These are phyloP conservation scores for Talaromyces amestolkiae DNA, from an alignment of 2,329 filamentous ascomycete species.

Conservation along the genomic window DNA sequence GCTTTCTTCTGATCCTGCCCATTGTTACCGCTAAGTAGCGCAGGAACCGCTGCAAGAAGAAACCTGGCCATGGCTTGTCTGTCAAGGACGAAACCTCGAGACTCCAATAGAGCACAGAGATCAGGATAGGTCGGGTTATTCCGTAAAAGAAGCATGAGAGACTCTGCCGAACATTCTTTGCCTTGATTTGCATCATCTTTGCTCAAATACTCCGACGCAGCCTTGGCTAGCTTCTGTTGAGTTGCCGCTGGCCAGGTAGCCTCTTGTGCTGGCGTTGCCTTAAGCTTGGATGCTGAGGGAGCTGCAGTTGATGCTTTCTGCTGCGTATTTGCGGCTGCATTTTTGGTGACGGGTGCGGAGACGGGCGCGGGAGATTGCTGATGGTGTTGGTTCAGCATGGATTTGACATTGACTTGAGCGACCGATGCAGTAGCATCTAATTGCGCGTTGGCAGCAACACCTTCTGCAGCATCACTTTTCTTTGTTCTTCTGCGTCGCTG, in stretches of 20 bases:
- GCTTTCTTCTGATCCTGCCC: slow-evolving; percentile 14
- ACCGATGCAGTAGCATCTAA: not conserved
- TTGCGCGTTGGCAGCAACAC: not conserved
- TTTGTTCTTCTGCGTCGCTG: slow-evolving; percentile 10
- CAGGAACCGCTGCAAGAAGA: slow-evolving; percentile 38
- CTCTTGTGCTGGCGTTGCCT: slow-evolving; percentile 19
- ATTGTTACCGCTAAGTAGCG: slow-evolving; percentile 22
- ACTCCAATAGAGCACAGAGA: slow-evolving; percentile 55
- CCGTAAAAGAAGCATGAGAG: slow-evolving; percentile 50
- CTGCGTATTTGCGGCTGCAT: not conserved
- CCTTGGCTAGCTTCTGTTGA: slow-evolving; percentile 50
- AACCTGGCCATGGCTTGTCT: slow-evolving; percentile 53
- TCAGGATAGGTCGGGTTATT: slow-evolving; percentile 56
- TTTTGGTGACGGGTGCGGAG: not conserved
- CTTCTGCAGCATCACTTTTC: slow-evolving; percentile 2
- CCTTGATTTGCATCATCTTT: slow-evolving; percentile 41
- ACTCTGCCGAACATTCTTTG: slow-evolving; percentile 38
- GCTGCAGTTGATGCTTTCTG: not conserved
- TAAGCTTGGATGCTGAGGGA: not conserved
- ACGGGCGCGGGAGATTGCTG: not conserved
- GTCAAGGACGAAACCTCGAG: slow-evolving; percentile 50
- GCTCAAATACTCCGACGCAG: slow-evolving; percentile 50
- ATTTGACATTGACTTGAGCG: slow-evolving; percentile 8
- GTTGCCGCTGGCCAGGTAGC: slow-evolving; percentile 52
- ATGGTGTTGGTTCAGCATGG: slow-evolving; percentile 13